Conservation (phyloP, 164 flowering plant species). For the Vitis amurensis region DNA sequence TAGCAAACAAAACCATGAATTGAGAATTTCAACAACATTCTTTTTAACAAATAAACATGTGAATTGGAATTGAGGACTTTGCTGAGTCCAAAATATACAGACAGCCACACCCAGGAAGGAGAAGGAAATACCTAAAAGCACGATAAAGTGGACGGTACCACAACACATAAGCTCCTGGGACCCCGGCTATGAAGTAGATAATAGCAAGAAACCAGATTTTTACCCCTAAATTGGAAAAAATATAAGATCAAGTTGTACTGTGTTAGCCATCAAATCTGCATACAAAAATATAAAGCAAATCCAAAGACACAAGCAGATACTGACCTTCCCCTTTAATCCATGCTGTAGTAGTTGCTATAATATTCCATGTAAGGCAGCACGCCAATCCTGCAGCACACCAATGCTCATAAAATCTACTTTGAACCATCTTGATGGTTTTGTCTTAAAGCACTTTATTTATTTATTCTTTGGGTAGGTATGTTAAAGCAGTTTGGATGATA, state of each 20-base stretch:
- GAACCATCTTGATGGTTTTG: too few species aligned
- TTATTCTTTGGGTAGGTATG: too few species aligned
- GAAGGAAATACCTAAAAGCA: conserved; percentile 73
- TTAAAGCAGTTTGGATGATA: too few species aligned
- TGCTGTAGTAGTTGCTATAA: conserved; percentile 81
- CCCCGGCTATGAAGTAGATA: conserved; percentile 90
- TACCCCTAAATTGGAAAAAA: conserved; percentile 46
- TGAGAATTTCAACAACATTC: too few species aligned
- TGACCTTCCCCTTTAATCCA: conserved; percentile 91
- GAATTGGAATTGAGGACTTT: neutral
- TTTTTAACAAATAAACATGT: too few species aligned
- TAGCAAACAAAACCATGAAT: too few species aligned
- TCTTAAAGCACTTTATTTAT: too few species aligned
- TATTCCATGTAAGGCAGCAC: conserved; percentile 79
- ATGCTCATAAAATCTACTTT: neutral
- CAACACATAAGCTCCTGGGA: conserved; percentile 90
- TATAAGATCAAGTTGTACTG: neutral
- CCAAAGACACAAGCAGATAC: conserved; percentile 13
- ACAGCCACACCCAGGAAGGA: neutral
- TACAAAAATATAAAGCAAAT: neutral
- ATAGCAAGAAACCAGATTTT: conserved; percentile 93
- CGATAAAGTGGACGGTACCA: conserved; percentile 99
- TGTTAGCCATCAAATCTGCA: neutral
- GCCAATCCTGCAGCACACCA: conserved; percentile 46
- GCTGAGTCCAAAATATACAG: neutral